Base-by-base conservation (phyloP, 495 filamentous ascomycete species). In the Penicillium riverlandense region DNA sequence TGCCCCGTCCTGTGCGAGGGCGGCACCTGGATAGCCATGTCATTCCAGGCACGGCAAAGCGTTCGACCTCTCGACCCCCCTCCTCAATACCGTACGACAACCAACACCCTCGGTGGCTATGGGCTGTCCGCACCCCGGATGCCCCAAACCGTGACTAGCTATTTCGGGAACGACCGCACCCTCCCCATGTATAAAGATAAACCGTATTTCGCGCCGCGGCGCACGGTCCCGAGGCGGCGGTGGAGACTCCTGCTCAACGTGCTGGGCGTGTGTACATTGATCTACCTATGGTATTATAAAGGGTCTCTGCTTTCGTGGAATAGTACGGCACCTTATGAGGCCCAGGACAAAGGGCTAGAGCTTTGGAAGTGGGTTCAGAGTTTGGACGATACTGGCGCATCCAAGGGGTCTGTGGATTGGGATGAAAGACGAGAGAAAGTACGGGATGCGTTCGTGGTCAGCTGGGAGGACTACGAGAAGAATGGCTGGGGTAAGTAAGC, bases 181-280 rank as follows among this genome's bases (percentile, higher is more conserved):
- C 70, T 99, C 16, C 92, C 92, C 33, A 85, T 97, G 83, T 99
- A 99, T 66, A 99, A 99, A 72, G 92, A 99, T 65, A 99, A 99
- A 58, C 92, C 92, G 16, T 94, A 88, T 59, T 74, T 72, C 35
- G 53, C 61, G 29, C 69, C 70, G 8, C 62, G 65, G 41, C 67
- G 70, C 32, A 71, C 67, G 7, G 66, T 63, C 11, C 65, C 66
- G 11, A 52, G 61, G 30, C 48, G 47, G 30, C 43, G 62, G 34
- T 59, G 63, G 49, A 58, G 52, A 32, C 57, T 48, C 11, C 37
- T 66, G 2, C 40, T 63, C 6, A 35, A 39, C 11, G n/a, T 61
- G 6, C 22, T 61, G 8, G 54, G 49, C 12, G 27, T 62, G 11
- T 57, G 66, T 41, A 79, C 40, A 60, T 65, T 53, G 45, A 74